Evolutionary conservation across 2,329 filamentous ascomycete genomes (phyloP).

Genomic region (Pseudopyricularia javanii): DNA sequence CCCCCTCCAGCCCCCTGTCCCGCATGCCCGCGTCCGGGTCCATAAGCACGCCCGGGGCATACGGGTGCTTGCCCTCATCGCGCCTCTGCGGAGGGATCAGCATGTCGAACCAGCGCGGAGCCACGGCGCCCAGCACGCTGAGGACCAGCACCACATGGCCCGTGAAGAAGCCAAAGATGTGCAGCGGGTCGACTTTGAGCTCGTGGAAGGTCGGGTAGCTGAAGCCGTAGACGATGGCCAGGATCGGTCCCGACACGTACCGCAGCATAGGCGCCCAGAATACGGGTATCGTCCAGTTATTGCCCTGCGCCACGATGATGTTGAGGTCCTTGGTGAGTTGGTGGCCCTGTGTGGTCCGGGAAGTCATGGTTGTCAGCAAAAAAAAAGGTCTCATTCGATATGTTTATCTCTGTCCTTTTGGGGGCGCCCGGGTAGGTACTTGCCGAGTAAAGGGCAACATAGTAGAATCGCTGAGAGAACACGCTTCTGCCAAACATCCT

Average conservation of each 20-base stretch:
- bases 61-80: slow-evolving; percentile 18
- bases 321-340: slow-evolving; percentile 44
- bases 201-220: slow-evolving; percentile 36
- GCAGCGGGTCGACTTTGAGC: slow-evolving; percentile 34
- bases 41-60: neutral
- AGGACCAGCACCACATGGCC: slow-evolving; percentile 32
- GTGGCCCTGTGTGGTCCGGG: slow-evolving; percentile 28
- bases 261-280: slow-evolving; percentile 38
- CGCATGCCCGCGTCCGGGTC: neutral
- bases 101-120: slow-evolving; percentile 40
- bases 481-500: slow-evolving; percentile 26
- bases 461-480: slow-evolving; percentile 33
- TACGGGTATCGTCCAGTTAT: slow-evolving; percentile 41
- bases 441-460: slow-evolving; percentile 44
- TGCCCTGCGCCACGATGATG: slow-evolving; percentile 35
- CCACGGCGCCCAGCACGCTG: slow-evolving; percentile 32
- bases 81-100: slow-evolving; percentile 34
- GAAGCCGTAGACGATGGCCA: slow-evolving; percentile 39
- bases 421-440: slow-evolving; percentile 8
- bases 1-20: neutral
- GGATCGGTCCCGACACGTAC: slow-evolving; percentile 34
- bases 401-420: neutral
- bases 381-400: neutral
- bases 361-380: neutral
- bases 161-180: slow-evolving; percentile 35